Base-by-base conservation (phyloP, 2,329 filamentous ascomycete genomes). In the Daldinia eschscholtzii region DNA sequence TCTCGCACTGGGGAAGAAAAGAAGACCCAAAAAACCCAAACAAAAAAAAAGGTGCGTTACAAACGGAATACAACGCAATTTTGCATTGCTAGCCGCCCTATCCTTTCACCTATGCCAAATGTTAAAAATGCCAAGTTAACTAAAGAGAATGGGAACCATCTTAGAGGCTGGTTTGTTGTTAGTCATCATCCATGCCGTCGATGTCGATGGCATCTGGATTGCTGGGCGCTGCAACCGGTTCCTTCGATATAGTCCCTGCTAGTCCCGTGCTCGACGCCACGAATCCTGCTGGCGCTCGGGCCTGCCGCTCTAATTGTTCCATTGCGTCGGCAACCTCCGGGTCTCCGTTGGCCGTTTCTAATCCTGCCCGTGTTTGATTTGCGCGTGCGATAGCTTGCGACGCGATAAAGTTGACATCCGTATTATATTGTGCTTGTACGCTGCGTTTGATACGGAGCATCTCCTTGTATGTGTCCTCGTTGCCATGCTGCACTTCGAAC, bases 381-480 rank as follows among this genome's bases (percentile, higher is more conserved):
- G 89, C 90, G 70, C 94, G 89, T 23, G 94, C 94, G 73, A 99
- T 86, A 28, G 96, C 96, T 80, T 99, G 96, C 4, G 93, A 97
- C 9, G 96, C 96, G 80, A 99, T 98, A 78, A 98, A 99, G 79
- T 94, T 97, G 84, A 99, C 95, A 77, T 99, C 96, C 50, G 97
- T 99, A 78, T 98, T 98, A 86, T 97, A 99, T 83, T 98, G 93
- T 60, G 96, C 95, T 81, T 98, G 94, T 12, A 99, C 96, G 80
- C 93, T 97, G 79, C 96, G 87, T 86, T 98, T 99, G 85, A 99
- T 94, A 33, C 96, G 91, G 70, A 98, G 86, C 96, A 99, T 99
- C 80, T 99, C 96, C 84, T 97, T 98, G 86, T 97, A 99, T 0
- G 97, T 99, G 80, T 99, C 96, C 80, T 99, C 97, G 81, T 99